These are phyloP conservation scores for Chenopodium album DNA, from an alignment of 148 eudicot species.

Conservation along the genomic window DNA sequence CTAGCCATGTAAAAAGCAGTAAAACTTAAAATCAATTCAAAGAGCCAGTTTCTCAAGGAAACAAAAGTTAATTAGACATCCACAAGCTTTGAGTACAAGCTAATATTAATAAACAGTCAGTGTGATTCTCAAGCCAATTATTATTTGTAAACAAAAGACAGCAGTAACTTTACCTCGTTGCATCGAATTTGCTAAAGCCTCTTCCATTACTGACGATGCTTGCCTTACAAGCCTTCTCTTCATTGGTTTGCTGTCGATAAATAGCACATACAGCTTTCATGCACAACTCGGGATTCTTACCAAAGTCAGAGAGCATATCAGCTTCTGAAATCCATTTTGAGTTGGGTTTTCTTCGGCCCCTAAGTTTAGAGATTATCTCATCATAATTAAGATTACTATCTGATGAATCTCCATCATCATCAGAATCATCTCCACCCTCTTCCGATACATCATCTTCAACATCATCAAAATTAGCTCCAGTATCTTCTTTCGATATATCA, in stretches of 20 bases:
- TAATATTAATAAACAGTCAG: too few species aligned
- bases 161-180: slow-evolving; percentile 40
- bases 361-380: slow-evolving; percentile 47
- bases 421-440: slow-evolving; percentile 23
- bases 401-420: slow-evolving; percentile 37
- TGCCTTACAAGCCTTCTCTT: slow-evolving; percentile 34
- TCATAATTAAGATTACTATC: slow-evolving; percentile 34
- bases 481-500: slow-evolving; percentile 18
- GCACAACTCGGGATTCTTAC: slow-evolving; percentile 64
- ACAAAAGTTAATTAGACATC: too few species aligned
- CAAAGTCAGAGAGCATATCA: slow-evolving; percentile 84
- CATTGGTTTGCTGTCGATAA: slow-evolving; percentile 58
- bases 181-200: slow-evolving; percentile 80
- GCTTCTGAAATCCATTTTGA: slow-evolving; percentile 63
- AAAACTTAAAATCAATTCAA: slow-evolving; percentile 4
- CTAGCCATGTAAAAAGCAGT: slow-evolving; percentile 31
- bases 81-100: too few species aligned
- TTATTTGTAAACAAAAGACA: neutral
- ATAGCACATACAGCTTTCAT: slow-evolving; percentile 89
- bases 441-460: slow-evolving; percentile 27
- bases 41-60: neutral
- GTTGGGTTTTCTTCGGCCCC: slow-evolving; percentile 41
- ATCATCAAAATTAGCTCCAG: slow-evolving; percentile 29
- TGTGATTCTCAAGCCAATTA: neutral
- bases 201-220: slow-evolving; percentile 32